Base-by-base conservation (phyloP, 345 rosid genomes). In the Salix purpurea region DNA sequence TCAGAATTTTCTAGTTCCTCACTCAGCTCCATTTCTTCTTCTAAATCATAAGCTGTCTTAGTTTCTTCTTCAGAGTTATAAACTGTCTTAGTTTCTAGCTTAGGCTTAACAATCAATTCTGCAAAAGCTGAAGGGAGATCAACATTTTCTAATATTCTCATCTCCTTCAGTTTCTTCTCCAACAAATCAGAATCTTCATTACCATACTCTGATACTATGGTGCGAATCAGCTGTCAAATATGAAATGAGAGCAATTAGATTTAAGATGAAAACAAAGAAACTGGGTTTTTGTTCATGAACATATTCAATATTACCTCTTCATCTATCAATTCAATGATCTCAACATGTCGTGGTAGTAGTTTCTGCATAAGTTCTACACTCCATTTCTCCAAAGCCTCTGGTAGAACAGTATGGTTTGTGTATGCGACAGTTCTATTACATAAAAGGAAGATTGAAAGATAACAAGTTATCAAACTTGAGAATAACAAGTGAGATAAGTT, bases 321-420 rank as follows among this genome's bases (percentile, higher is more conserved):
- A 79, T 92, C 97, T 69, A 92, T 89, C 89, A 75, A 85, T 89
- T 92, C 92, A 52, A 92, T 92, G 62, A 92, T 92, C 89, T 89
- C 91, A 68, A 89, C 85, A 74, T 90, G 94, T 28, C 97, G 90
- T 73, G 97, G 97, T 30, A 92, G 84, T 81, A 92, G 65, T 76
- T 90, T 88, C 84, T 86, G 87, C 97, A 90, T 86, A 56, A 91
- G 92, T 76, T 89, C 97, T 69, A 92, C 84, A 80, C 94, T 92
- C 97, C 97, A 92, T 83, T 92, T 92, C 89, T 92, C 97, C 84
- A 90, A 72, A 34, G 97, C 97, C 86, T 92, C 97, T 10, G 97
- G 97, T 78, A 92, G 78, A 68, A 92, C 94, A 66, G 97, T 92
- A 73, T 92, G 97, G 85, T 92, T 92, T 70, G 97, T 92, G 84